Evolutionary conservation across 2,329 filamentous ascomycete genomes (phyloP), one percentile per base, ranked within the genome.

Genomic region (Fusarium pseudograminearum): DNA sequence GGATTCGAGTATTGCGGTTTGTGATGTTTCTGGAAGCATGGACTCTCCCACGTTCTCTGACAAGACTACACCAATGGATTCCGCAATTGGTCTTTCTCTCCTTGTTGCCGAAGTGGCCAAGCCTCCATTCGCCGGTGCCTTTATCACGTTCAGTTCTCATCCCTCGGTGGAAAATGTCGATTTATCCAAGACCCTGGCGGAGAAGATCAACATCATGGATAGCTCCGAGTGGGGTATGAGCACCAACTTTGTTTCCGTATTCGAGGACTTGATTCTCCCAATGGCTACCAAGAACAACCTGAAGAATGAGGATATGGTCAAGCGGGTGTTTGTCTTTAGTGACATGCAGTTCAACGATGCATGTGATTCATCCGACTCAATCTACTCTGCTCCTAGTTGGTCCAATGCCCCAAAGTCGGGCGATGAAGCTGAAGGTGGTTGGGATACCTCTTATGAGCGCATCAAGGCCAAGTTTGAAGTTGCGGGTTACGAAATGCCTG

Each of bases 21-120:
- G 85, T 61, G 87, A 90, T 60, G 85, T 89, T 9, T 87, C 83
- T 10, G 84, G 83, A 7, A 87, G 85, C 40, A 89, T 89, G 87
- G 0, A 0, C 0, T 1, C 0, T 1, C 80, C 82, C 0, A 5
- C 0, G 0, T 83, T 86, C 50, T 54, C 65, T 0, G 86, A 89
- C 65, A 77, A 79, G 1, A 87, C 84, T 0, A 70, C 59, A 0
- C 85, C 86, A 0, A 79, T 89, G 74, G 82, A 89, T 73, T 82
- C 82, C 10, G 78, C 87, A 7, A 84, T 89, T 36, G 87, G 86
- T 0, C 79, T 90, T 14, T 86, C 86, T 0, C 82, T 90, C 0
- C 79, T 89, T 3, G 71, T 89, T 4, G 83, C 86, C 8, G 83
- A 88, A 60, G 81, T 87, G 14, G 82, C 84, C 0, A 77, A 80